These are phyloP conservation scores for Dentipellis sp. DNA, from an alignment of 768 basidiomycete species.

Conservation along the genomic window DNA sequence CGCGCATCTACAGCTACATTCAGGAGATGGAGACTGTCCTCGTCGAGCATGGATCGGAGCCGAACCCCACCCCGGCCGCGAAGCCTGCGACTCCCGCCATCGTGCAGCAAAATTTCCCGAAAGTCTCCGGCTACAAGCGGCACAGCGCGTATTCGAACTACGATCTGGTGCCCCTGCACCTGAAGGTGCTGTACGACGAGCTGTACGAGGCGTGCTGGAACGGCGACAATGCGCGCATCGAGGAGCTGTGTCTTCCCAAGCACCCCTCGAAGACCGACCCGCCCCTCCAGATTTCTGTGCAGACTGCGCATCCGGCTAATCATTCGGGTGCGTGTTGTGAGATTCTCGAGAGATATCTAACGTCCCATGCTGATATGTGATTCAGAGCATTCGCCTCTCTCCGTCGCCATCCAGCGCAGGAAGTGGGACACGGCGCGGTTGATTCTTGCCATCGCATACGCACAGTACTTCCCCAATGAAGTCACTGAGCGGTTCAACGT, in stretches of 20 bases:
- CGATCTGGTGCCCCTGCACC: constrained; percentile 22
- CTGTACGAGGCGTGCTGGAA: constrained; percentile 47
- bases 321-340: constrained; percentile 5
- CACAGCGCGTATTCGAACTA: constrained; percentile 7
- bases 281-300: constrained; percentile 38
- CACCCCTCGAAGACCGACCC: constrained; percentile 17
- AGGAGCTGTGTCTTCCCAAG: constrained; percentile 43
- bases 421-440: constrained; percentile 52
- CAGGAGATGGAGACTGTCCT: not conserved
- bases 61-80: not conserved
- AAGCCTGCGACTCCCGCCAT: not conserved
- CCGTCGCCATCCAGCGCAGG: constrained; percentile 37
- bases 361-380: not conserved
- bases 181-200: constrained; percentile 36
- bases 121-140: constrained; percentile 20
- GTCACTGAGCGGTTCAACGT: constrained; percentile 22
- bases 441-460: constrained; percentile 44
- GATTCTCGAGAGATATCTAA: not conserved
- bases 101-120: not conserved
- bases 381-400: constrained; percentile 39
- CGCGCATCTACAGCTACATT: not conserved
- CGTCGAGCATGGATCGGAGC: not conserved
- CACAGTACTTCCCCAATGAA: constrained; percentile 40
- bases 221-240: constrained; percentile 42
- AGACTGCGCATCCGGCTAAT: constrained; percentile 16